Evolutionary conservation across 169 alveolate genomes (phyloP).

Genomic region (Eimeria brunetti): DNA sequence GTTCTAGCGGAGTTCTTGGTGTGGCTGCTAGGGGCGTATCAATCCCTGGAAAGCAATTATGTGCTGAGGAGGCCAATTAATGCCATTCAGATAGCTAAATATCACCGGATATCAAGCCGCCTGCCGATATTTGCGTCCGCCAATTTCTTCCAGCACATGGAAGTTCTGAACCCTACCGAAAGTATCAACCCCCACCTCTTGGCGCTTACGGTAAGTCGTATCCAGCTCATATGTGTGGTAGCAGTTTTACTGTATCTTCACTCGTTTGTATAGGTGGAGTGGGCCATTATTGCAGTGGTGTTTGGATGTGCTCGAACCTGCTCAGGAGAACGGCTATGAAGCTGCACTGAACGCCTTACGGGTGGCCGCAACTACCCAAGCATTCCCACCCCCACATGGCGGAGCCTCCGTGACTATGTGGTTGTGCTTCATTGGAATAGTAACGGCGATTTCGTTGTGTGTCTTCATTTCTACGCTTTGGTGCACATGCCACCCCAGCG

Average conservation of each 20-base stretch:
- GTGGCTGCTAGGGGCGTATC: not conserved
- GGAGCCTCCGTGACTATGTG: slow-evolving; percentile 62
- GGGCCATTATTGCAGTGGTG: not conserved
- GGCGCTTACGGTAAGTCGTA: slow-evolving; percentile 45
- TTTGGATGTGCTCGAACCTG: slow-evolving; percentile 17
- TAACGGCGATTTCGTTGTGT: slow-evolving; percentile 7
- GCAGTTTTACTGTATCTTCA: not conserved
- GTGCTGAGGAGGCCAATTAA: slow-evolving; percentile 20
- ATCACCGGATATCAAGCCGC: slow-evolving; percentile 16
- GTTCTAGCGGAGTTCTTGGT: slow-evolving; percentile 31
- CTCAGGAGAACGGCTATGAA: slow-evolving; percentile 40
- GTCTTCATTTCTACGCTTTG: slow-evolving; percentile 53
- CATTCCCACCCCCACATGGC: not conserved
- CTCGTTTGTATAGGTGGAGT: not conserved
- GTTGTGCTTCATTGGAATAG: slow-evolving; percentile 53
- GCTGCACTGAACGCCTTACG: not conserved
- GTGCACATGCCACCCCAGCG: slow-evolving; percentile 40
- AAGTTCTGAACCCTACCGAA: slow-evolving; percentile 15
- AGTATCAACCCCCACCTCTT: slow-evolving; percentile 15
- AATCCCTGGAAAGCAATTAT: not conserved
- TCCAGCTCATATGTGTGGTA: not conserved
- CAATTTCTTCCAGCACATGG: slow-evolving; percentile 60
- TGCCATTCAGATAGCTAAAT: slow-evolving; percentile 46
- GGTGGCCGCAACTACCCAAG: not conserved
- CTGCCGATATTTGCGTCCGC: slow-evolving; percentile 49